phyloP scores from a whole-genome alignment of 1,139 yeast genomes.

The Yamadazyma blattariae region DNA sequence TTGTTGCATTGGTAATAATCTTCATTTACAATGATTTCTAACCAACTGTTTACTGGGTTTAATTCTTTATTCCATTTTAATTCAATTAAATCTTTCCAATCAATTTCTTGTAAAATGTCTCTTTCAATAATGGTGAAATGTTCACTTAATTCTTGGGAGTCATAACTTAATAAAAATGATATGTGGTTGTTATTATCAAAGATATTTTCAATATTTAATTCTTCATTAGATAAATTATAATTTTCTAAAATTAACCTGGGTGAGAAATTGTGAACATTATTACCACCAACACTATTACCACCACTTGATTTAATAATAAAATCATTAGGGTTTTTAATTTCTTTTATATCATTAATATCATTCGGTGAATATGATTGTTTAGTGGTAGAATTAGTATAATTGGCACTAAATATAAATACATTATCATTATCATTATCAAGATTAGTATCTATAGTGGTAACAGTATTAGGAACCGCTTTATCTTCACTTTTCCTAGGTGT shows the following conservation, averaged over 20 bases:
- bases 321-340: not conserved
- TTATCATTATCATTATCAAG: constrained; percentile 11
- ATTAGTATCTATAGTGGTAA: constrained; percentile 9
- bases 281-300: not conserved
- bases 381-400: constrained; percentile 9
- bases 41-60: constrained; percentile 82
- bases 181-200: constrained; percentile 52
- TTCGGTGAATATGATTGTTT: constrained; percentile 3
- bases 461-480: constrained; percentile 2
- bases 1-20: constrained; percentile 47
- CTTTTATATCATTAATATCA: not conserved
- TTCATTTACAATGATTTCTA: constrained; percentile 66
- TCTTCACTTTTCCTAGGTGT: constrained; percentile 1
- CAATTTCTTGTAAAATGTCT: constrained; percentile 80
- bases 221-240: constrained; percentile 30
- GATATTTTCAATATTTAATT: constrained; percentile 33
- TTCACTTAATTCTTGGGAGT: constrained; percentile 62
- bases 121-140: constrained; percentile 85
- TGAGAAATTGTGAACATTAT: constrained; percentile 14
- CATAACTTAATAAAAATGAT: constrained; percentile 75
- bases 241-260: constrained; percentile 38
- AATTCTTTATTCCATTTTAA: constrained; percentile 69
- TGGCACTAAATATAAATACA: constrained; percentile 16
- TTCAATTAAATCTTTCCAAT: constrained; percentile 88
- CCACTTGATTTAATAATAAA: no score